Conservation (phyloP, 2,329 filamentous ascomycete genomes). For the Fusarium papillatum region DNA sequence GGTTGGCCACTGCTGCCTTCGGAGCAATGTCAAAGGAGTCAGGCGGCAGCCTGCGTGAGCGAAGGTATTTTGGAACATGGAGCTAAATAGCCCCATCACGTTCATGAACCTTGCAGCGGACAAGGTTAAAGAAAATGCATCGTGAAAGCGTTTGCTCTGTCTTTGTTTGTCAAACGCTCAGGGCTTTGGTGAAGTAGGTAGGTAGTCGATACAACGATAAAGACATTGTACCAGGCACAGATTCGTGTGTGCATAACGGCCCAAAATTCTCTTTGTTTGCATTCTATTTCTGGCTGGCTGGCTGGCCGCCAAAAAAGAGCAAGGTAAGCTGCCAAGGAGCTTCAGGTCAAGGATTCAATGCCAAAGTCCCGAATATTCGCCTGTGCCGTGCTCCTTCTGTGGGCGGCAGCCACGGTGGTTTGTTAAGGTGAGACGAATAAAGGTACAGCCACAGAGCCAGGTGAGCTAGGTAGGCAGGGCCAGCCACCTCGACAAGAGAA, state of each 20-base stretch:
- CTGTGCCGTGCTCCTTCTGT: background rate
- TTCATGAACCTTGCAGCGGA: background rate
- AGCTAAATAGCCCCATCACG: background rate
- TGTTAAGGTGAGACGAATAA: background rate
- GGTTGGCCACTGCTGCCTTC: constrained; percentile 37
- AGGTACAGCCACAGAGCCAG: background rate
- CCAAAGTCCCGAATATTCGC: background rate
- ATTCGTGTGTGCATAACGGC: background rate
- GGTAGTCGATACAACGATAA: background rate
- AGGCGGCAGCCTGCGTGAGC: background rate
- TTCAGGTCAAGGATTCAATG: background rate
- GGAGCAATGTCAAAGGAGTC: constrained; percentile 23
- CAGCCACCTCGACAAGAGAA: background rate
- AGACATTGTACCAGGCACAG: background rate
- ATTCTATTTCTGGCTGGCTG: background rate
- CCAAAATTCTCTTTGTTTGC: background rate
- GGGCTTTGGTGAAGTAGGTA: background rate
- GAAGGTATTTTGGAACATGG: constrained; percentile 1
- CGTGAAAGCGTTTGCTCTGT: background rate
- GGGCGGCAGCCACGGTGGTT: background rate
- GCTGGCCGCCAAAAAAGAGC: background rate
- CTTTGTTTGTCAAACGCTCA: background rate
- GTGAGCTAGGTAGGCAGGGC: background rate
- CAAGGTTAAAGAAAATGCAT: background rate
- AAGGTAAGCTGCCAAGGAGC: background rate